Evolutionary conservation across 2,329 filamentous ascomycete genomes (phyloP), one percentile per base, ranked within the genome.

Genomic region (Dothidotthia symphoricarpi): DNA sequence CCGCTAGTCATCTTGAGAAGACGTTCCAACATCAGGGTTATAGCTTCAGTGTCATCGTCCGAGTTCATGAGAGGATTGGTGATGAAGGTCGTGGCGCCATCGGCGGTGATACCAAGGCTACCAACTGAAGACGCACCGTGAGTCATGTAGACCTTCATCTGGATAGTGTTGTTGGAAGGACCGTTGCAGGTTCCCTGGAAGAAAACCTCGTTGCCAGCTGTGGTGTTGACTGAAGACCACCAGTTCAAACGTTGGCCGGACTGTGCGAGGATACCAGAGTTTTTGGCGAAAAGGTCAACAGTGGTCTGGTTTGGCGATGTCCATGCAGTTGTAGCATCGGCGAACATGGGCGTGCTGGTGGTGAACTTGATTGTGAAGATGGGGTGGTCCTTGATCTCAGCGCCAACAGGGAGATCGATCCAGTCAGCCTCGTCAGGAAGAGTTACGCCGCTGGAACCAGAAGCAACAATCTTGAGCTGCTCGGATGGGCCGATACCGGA

Each of bases 401-500:
- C 52, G 28, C 74, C 73, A 10, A 76, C 73, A 9, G 73, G 73
- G 8, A 75, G 66, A 41, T 72, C 60, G 45, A 76, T 73, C 73
- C 73, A 75, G 22, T 75, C 58, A 16, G 63, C 43, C 36, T 69
- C 55, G 3, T 58, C 53, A 16, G 72, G 67, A 37, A 73, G 68
- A 10, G 66, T 68, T n/a, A 61, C 49, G 16, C 69, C 63, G 36
- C 66, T 70, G 16, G 34, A 49, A 13, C 67, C 64, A 32, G 66
- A 68, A 34, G 68, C 60, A 16, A 75, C 73, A 9, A 63, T 69
- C 43, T 69, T 55, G 15, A 75, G 66, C 47, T 73, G 69, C 31
- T 69, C 64, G n/a, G 61, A 55, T 7, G 81, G 81, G 2, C 83
- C 85, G 47, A 85, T 87, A 47, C 83, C 81, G 66, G 78, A 82